Conservation (phyloP, 805 yeast species). For the Candida takata region DNA sequence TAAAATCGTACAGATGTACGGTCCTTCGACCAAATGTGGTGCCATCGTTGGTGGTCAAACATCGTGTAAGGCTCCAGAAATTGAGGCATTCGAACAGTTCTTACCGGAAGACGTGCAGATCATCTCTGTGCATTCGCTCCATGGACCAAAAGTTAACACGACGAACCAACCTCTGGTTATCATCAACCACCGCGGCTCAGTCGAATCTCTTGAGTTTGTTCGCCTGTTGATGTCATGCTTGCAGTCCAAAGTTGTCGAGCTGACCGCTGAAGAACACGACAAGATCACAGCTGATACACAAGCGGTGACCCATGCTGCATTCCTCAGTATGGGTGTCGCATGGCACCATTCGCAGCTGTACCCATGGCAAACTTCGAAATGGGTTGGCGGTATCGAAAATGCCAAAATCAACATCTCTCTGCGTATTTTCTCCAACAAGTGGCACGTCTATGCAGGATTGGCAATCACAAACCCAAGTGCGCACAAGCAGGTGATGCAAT, state of each 20-base stretch:
- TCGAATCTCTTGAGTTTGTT: slow-evolving; percentile 51
- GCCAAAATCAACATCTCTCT: slow-evolving; percentile 91
- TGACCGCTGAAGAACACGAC: slow-evolving; percentile 87
- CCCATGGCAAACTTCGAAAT: slow-evolving; percentile 84
- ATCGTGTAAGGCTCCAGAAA: slow-evolving; percentile 88
- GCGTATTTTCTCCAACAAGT: slow-evolving; percentile 85
- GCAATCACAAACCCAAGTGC: slow-evolving; percentile 96
- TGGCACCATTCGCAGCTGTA: slow-evolving; percentile 80
- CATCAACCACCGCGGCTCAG: slow-evolving; percentile 61
- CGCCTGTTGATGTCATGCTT: slow-evolving; percentile 62
- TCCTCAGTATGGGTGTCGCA: slow-evolving; percentile 93
- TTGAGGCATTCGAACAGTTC: slow-evolving; percentile 70
- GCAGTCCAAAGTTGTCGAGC: slow-evolving; percentile 66
- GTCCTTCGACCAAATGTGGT: slow-evolving; percentile 81
- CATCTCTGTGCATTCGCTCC: slow-evolving; percentile 83
- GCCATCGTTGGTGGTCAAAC: slow-evolving; percentile 98
- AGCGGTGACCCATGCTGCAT: slow-evolving; percentile 97
- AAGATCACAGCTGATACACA: slow-evolving; percentile 96
- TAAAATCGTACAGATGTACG: slow-evolving; percentile 66
- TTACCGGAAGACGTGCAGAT: slow-evolving; percentile 79
- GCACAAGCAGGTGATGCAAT: slow-evolving; percentile 84
- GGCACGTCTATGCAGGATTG: slow-evolving; percentile 98
- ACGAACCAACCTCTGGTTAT: slow-evolving; percentile 90
- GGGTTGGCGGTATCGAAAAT: slow-evolving; percentile 93
- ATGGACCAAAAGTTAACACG: slow-evolving; percentile 87